A percentile compares a stretch with the other conserved stretches of the same genome.
These are phyloP conservation scores for Gossypium herbaceum DNA, from an alignment of 345 rosid genomes.

Conservation along the genomic window DNA sequence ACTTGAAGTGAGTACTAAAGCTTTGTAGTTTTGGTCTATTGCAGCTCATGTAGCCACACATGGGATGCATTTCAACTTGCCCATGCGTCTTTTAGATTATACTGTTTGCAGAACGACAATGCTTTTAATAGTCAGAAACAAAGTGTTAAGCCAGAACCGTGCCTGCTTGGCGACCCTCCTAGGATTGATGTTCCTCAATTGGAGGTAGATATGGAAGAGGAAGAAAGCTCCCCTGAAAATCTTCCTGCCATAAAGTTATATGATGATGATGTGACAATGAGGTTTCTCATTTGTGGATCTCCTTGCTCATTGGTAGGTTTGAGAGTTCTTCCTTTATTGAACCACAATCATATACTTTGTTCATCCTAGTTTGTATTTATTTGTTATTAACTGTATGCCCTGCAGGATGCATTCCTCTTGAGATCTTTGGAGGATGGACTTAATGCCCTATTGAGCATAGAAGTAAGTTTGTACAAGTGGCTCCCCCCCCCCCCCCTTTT, in stretches of 20 bases:
- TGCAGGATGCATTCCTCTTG: constrained; percentile 65
- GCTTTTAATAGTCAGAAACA: constrained; percentile 44
- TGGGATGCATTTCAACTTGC: constrained; percentile 96
- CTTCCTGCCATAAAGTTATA: constrained; percentile 88
- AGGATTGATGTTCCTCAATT: constrained; percentile 64
- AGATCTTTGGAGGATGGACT: constrained; percentile 88
- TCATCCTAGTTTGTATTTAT: constrained; percentile 13
- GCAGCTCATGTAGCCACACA: constrained; percentile 87
- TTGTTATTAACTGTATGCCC: constrained; percentile 19
- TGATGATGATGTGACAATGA: constrained; percentile 83
- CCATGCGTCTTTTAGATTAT: constrained; percentile 77
- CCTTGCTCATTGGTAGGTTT: constrained; percentile 57
- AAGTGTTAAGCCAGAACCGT: constrained; percentile 55
- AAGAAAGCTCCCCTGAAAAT: constrained; percentile 62
- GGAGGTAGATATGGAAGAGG: constrained; percentile 60
- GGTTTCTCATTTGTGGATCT: constrained; percentile 86
- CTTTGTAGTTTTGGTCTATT: constrained; percentile 16
- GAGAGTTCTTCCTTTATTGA: constrained; percentile 13
- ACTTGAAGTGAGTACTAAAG: neutral
- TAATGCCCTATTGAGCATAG: constrained; percentile 87
- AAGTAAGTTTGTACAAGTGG: constrained; percentile 52
- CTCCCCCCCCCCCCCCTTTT: no score
- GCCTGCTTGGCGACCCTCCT: constrained; percentile 84
- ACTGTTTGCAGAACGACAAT: constrained; percentile 47
- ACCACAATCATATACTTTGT: constrained; percentile 5